Percentiles rank a stretch among this genome's conserved stretches.
Conservation (phyloP, 169 alveolate genomes). For the Plasmodium chabaudi region DNA sequence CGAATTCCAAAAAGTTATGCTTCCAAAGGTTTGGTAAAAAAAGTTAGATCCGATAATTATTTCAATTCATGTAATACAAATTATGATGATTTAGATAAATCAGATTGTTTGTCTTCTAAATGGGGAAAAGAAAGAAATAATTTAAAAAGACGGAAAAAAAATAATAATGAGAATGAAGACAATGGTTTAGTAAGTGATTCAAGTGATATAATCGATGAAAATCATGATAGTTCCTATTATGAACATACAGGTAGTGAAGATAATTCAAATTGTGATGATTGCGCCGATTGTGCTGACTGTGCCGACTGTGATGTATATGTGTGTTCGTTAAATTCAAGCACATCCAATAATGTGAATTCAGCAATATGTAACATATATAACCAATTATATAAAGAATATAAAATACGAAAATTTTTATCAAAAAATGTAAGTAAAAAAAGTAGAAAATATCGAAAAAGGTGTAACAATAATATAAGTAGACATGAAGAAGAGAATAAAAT, state of each 20-base stretch:
- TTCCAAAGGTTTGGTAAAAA: neutral
- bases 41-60: too few relatives aligned
- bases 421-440: constrained; percentile 3
- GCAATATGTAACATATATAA: constrained; percentile 48
- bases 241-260: neutral
- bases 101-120: too few relatives aligned
- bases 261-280: neutral
- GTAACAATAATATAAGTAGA: neutral
- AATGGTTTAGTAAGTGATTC: too few relatives aligned
- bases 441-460: neutral
- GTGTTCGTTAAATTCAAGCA: constrained; percentile 53
- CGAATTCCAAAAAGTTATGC: too few relatives aligned
- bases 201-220: neutral
- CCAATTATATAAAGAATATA: constrained; percentile 65
- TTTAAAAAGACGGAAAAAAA: neutral
- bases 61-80: too few relatives aligned
- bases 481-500: neutral
- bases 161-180: neutral
- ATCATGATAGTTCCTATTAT: neutral
- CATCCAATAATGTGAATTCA: constrained; percentile 44
- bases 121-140: neutral
- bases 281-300: constrained; percentile 6
- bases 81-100: too few relatives aligned
- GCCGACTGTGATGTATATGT: constrained; percentile 41
- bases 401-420: constrained; percentile 14